Evolutionary conservation across 257 asterid species (phyloP).

Genomic region (Gardenia jasminoides): DNA sequence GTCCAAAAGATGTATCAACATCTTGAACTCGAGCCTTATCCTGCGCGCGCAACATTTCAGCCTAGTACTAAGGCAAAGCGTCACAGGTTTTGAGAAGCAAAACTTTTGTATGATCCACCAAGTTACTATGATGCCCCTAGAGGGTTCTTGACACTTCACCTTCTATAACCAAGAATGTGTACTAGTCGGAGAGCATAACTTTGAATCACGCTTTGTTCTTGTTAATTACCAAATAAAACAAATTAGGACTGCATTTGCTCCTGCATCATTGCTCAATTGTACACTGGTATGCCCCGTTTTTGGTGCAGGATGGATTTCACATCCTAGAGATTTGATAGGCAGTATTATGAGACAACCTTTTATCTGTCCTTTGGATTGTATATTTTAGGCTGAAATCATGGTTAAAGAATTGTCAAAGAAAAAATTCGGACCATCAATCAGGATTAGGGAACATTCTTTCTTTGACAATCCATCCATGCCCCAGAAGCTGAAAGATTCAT

Average conservation of each 20-base stretch:
- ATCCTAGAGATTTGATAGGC: conserved; percentile 79
- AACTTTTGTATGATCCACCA: conserved; percentile 80
- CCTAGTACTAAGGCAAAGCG: conserved; percentile 98
- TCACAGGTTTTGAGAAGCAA: conserved; percentile 94
- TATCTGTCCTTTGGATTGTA: conserved; percentile 93
- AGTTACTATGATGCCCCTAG: conserved; percentile 86
- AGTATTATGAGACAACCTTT: conserved; percentile 91
- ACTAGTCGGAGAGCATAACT: conserved; percentile 80
- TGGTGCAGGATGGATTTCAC: conserved; percentile 99
- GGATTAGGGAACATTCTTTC: conserved; percentile 81
- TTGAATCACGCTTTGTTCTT: conserved; percentile 87
- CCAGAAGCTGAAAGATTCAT: conserved; percentile 78
- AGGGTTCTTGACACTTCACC: conserved; percentile 88
- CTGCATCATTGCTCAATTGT: conserved; percentile 84
- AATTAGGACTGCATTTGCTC: conserved; percentile 91
- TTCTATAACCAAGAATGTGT: conserved; percentile 75
- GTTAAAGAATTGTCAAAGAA: conserved; percentile 66
- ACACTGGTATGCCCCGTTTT: conserved; percentile 97
- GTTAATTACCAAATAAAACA: conserved; percentile 98
- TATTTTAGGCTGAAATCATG: conserved; percentile 82
- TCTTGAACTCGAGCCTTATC: conserved; percentile 83
- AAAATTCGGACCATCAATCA: conserved; percentile 76
- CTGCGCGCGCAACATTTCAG: conserved; percentile 95
- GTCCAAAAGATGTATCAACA: conserved; percentile 85
- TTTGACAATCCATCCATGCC: conserved; percentile 79